These are phyloP conservation scores for Phytophthora sojae DNA, from an alignment of 352 stramenopile genomes.

Conservation along the genomic window DNA sequence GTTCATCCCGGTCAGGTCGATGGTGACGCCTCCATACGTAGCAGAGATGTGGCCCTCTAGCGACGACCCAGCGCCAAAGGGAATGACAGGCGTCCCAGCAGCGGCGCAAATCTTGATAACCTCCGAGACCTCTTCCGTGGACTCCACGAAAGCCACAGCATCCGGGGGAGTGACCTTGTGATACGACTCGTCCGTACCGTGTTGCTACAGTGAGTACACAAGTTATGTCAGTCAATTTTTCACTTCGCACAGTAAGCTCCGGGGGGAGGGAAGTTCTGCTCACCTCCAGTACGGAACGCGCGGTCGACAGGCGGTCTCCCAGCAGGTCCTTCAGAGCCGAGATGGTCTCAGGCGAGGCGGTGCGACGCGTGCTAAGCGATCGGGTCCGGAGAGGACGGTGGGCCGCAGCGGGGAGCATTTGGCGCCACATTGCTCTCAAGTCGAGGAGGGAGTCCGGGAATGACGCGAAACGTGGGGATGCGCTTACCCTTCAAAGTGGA, in stretches of 20 bases:
- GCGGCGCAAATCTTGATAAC: slow-evolving; percentile 91
- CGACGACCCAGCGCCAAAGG: slow-evolving; percentile 92
- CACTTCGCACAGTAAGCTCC: neutral
- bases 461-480: slow-evolving; percentile 7
- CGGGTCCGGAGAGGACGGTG: slow-evolving; percentile 8
- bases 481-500: neutral
- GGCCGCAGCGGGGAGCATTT: slow-evolving; percentile 15
- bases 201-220: slow-evolving; percentile 47
- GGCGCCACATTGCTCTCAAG: slow-evolving; percentile 31
- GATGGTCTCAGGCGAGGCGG: slow-evolving; percentile 57
- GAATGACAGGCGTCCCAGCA: slow-evolving; percentile 90
- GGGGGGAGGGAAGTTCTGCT: neutral
- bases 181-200: slow-evolving; percentile 92
- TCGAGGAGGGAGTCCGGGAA: slow-evolving; percentile 17
- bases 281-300: slow-evolving; percentile 68
- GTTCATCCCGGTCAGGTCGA: slow-evolving; percentile 91
- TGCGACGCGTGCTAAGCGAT: slow-evolving; percentile 40
- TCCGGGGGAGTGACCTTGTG: slow-evolving; percentile 84
- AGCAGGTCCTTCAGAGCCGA: slow-evolving; percentile 63
- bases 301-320: slow-evolving; percentile 72
- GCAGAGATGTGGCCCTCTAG: slow-evolving; percentile 96
- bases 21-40: slow-evolving; percentile 86
- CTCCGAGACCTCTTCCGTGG: slow-evolving; percentile 87
- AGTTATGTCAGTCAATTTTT: neutral
- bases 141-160: slow-evolving; percentile 85